Percentiles rank a stretch among this genome's conserved stretches.
Evolutionary conservation across 805 yeast genomes (phyloP).

Genomic region (Hanseniaspora pseudoguilliermondii): DNA sequence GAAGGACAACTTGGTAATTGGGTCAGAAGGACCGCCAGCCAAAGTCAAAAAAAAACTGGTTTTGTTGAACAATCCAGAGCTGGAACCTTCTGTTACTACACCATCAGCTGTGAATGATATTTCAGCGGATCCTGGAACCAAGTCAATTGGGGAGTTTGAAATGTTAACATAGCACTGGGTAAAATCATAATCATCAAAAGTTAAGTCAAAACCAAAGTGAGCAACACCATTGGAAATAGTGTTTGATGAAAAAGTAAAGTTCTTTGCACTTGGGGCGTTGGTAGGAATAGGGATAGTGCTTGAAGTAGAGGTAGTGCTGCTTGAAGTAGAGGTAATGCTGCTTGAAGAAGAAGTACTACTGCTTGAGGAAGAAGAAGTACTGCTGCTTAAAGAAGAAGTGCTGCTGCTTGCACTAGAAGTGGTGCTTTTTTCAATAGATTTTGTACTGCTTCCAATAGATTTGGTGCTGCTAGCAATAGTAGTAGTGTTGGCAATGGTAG

Average conservation of each 20-base stretch:
- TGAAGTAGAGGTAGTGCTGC: too few relatives aligned
- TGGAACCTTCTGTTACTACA: neutral
- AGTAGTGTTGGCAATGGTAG: neutral
- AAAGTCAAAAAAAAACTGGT: constrained; percentile 4
- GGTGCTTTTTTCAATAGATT: too few relatives aligned
- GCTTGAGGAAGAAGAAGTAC: too few relatives aligned
- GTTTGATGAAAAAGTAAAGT: constrained; percentile 1
- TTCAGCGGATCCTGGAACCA: neutral
- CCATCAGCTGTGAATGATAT: neutral
- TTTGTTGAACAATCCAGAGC: neutral
- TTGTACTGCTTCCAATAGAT: too few relatives aligned
- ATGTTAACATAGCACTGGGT: neutral
- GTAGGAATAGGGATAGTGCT: neutral
- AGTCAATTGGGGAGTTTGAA: neutral
- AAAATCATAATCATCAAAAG: neutral
- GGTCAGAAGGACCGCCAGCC: neutral
- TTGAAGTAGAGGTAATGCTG: too few relatives aligned
- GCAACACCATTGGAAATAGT: neutral
- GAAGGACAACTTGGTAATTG: neutral
- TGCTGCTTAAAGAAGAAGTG: too few relatives aligned
- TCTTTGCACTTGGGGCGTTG: neutral
- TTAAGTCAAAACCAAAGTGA: neutral
- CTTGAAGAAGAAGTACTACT: too few relatives aligned
- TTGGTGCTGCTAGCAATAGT: too few relatives aligned
- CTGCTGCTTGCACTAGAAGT: too few relatives aligned